Conservation (phyloP, 2,329 filamentous ascomycete genomes). For the Aspergillus hiratsukae region DNA sequence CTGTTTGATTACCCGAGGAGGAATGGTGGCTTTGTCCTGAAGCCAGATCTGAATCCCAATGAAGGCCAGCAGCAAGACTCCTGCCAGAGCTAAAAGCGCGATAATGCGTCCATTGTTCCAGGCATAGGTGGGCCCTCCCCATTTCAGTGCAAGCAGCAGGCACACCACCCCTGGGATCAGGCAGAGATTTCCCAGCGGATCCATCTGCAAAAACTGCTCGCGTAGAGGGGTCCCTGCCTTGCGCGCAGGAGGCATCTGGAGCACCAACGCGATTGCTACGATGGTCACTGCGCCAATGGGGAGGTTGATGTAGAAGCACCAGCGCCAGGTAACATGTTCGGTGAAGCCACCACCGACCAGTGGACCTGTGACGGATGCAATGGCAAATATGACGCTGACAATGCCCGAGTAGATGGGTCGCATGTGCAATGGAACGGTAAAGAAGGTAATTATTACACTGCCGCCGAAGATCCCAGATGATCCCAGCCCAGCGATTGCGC, state of each 20-base stretch:
- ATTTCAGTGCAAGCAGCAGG: neutral
- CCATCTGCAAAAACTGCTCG: neutral
- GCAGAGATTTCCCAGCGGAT: constrained; percentile 39
- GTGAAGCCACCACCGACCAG: constrained; percentile 35
- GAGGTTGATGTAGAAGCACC: constrained; percentile 51
- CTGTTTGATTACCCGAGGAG: too few relatives aligned
- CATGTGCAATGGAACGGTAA: constrained; percentile 27
- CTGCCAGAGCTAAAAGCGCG: too few relatives aligned
- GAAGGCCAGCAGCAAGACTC: too few relatives aligned
- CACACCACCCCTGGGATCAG: constrained; percentile 39
- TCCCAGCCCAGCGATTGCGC: constrained; percentile 31
- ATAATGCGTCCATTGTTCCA: too few relatives aligned
- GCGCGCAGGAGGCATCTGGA: neutral
- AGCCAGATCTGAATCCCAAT: too few relatives aligned
- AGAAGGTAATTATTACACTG: constrained; percentile 27
- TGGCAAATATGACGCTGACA: constrained; percentile 29
- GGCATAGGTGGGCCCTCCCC: constrained; percentile 13
- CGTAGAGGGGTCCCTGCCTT: neutral
- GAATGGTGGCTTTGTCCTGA: too few relatives aligned
- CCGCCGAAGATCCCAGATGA: constrained; percentile 29
- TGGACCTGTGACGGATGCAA: constrained; percentile 28
- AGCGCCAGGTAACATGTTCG: constrained; percentile 38
- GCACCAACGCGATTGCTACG: neutral
- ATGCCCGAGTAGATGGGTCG: constrained; percentile 29
- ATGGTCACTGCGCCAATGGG: constrained; percentile 33